Evolutionary conservation across 192 early-diverging fungal species (phyloP), one percentile per base, ranked within the genome.

Genomic region (Umbelopsis ramanniana): DNA sequence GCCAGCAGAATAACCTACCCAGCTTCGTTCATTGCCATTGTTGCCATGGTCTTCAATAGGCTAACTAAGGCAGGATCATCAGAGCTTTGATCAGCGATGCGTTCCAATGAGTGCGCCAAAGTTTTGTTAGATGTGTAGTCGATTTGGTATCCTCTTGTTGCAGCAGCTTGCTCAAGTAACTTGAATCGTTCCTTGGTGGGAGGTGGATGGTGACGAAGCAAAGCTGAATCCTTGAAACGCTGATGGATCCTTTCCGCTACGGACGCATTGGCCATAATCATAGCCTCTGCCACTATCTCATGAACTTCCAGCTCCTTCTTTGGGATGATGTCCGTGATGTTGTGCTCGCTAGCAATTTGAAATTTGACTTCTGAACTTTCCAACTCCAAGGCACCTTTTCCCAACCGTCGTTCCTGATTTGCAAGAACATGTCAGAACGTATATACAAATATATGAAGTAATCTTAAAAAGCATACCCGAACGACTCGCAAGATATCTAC

Each of bases 361-460:
- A 93, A 93, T 74, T 91, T 91, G 53, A 93, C 83, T 71, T 93
- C 92, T 0, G 88, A 84, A 73, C 91, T 88, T 22, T 89, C 91
- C 26, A 93, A 77, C 72, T 92, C 91, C 54, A 93, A 74, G 8
- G 88, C 92, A 40, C 92, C 92, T 15, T 79, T 78, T 4, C 72
- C 75, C 46, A 83, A 75, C 14, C 92, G 86, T 7, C 84, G 86
- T 52, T 81, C 79, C 82, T 83, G 19, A 48, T 35, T 22, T 4
- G 29, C 29, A 29, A 29, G 29, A 2, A 29, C 29, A 1, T 2
- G 3, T 29, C 3, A 29, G 29, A 29, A 21, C 17, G 1, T 35
- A 24, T 57, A 4, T 52, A 8, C 14, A 12, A 10, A 3, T 38
- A 52, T 26, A 43, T 15, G 29, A 52, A 43, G 40, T 5, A 43